These are phyloP conservation scores for Draba incana DNA, from an alignment of 345 rosid genomes.

Conservation along the genomic window DNA sequence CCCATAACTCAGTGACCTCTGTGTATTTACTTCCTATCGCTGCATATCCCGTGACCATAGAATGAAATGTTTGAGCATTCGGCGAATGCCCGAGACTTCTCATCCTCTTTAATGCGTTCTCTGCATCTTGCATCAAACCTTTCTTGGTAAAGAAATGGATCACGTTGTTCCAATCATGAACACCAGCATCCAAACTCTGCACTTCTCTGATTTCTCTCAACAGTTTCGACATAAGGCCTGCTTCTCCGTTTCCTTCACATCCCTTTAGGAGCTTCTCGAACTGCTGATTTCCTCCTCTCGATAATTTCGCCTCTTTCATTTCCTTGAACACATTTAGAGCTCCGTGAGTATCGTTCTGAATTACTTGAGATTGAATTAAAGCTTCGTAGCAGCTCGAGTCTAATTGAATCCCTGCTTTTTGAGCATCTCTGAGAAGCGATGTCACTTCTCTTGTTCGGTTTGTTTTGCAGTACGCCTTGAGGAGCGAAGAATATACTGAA, in stretches of 20 bases:
- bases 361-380: constrained; percentile 61
- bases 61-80: constrained; percentile 93
- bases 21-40: constrained; percentile 82
- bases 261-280: constrained; percentile 71
- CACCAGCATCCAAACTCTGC: constrained; percentile 68
- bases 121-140: constrained; percentile 94
- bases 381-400: constrained; percentile 80
- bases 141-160: constrained; percentile 89
- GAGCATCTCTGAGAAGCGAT: constrained; percentile 83
- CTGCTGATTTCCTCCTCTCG: constrained; percentile 58
- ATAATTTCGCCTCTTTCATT: constrained; percentile 73
- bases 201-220: constrained; percentile 80
- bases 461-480: constrained; percentile 75
- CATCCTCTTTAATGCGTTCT: constrained; percentile 86
- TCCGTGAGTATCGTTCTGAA: constrained; percentile 71
- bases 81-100: constrained; percentile 79
- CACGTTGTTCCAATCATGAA: constrained; percentile 91
- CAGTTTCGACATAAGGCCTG: constrained; percentile 84
- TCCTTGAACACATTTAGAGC: constrained; percentile 76
- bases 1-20: constrained; percentile 95
- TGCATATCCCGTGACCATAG: constrained; percentile 91
- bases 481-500: constrained; percentile 68
- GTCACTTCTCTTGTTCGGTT: constrained; percentile 61
- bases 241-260: constrained; percentile 63
- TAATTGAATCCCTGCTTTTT: constrained; percentile 83